Base-by-base conservation (phyloP, 495 filamentous ascomycete genomes). In the Penicillium odoratum region DNA sequence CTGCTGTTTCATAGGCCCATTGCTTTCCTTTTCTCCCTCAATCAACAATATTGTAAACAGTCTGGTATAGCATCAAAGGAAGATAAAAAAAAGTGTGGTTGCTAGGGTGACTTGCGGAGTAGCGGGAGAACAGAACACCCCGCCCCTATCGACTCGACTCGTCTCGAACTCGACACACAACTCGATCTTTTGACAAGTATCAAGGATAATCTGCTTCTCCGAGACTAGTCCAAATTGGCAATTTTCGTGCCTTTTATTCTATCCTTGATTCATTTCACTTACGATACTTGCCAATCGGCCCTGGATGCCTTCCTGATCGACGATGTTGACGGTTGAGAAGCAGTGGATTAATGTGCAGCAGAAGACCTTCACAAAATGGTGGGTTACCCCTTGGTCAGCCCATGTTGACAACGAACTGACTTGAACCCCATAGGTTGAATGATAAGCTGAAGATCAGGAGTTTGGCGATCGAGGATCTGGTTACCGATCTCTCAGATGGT, bases 361-460 rank as follows among this genome's bases (percentile, higher is more conserved):
- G 73, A 98, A 98, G 83, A 98, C 94, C n/a, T 98, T 98, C 72
- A 96, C 92, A 18, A 98, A 98, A 87, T 98, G 94, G 91, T 92
- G 67, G 52, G 81, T 69, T 45, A 48, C 30, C 28, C 25, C 30
- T 21, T 11, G 54, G 29, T 11, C 15, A 10, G 38, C 15, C 13
- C 13, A 40, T n/a, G 29, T 26, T 48, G 2, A 15, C 38, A 40
- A 16, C 1, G 33, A 40, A 42, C 25, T 40, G n/a, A 42, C 36
- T 29, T 26, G 7, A 28, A 0, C 21, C 8, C 25, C 34, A 28
- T 54, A 94, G 91, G 94, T 85, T 98, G 53, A 98, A 98, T 72
- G 93, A 90, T 58, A 98, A 98, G 79, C 73, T 98, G 60, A 87
- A 89, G 68, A 81, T 80, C 46, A 83, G 93, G 56, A 78, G 86